Conservation (phyloP, 257 asterid species). For the Solanum clarkiae region DNA sequence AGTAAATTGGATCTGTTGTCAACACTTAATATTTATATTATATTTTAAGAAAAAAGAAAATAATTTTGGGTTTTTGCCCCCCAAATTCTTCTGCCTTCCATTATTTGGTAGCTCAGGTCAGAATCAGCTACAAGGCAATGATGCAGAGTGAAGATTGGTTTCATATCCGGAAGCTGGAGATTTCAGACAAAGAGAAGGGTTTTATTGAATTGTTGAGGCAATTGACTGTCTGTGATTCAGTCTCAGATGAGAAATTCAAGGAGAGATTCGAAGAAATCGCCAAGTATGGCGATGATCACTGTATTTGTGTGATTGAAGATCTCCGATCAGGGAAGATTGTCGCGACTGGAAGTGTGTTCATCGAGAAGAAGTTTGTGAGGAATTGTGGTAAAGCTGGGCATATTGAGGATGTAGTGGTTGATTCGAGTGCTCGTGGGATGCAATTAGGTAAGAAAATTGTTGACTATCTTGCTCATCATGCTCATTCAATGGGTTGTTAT, state of each 20-base stretch:
- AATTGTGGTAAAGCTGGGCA: constrained; percentile 78
- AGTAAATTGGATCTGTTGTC: no score
- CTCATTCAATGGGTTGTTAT: constrained; percentile 59
- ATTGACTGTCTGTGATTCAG: constrained; percentile 49
- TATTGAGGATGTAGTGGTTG: constrained; percentile 88
- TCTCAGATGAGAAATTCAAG: constrained; percentile 44
- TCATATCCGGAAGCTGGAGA: constrained; percentile 48
- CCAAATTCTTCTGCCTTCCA: no score
- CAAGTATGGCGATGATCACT: constrained; percentile 47
- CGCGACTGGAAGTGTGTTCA: constrained; percentile 66
- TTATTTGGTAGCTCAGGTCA: no score
- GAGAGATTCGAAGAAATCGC: constrained; percentile 39
- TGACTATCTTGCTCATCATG: constrained; percentile 56
- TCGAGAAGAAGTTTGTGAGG: constrained; percentile 66
- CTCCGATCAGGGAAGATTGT: constrained; percentile 34
- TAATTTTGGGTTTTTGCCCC: no score
- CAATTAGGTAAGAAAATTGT: constrained; percentile 63
- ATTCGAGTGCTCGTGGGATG: constrained; percentile 54
- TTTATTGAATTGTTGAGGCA: constrained; percentile 57
- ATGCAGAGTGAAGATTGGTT: constrained; percentile 10
- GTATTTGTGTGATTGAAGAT: constrained; percentile 62
- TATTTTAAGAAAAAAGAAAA: no score
- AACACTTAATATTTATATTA: no score
- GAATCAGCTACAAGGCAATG: neutral
- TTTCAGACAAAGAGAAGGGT: constrained; percentile 57